Percentiles rank a stretch among this genome's conserved stretches.
Evolutionary conservation across 768 basidiomycete genomes (phyloP).

Genomic region (Pleurotus platypus): DNA sequence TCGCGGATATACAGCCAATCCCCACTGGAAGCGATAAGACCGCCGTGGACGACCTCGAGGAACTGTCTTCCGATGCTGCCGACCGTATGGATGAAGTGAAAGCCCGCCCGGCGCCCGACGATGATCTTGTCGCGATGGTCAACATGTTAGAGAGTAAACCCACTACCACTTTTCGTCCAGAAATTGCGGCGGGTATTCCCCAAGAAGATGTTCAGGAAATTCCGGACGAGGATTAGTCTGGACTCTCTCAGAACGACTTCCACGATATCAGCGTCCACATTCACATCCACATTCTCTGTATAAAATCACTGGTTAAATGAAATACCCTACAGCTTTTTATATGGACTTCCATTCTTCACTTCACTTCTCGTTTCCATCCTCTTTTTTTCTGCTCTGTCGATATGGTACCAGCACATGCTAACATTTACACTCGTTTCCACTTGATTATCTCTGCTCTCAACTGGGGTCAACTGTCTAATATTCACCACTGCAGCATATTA

Average conservation of each 20-base stretch:
- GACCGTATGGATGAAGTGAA: slow-evolving; percentile 14
- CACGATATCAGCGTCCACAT: not conserved
- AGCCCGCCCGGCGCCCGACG: slow-evolving; percentile 16
- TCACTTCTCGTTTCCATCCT: not conserved
- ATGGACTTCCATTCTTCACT: not conserved
- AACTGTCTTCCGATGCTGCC: slow-evolving; percentile 14
- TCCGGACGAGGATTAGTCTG: slow-evolving; percentile 42
- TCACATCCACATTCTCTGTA: not conserved
- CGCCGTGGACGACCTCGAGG: slow-evolving; percentile 1
- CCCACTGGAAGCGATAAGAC: slow-evolving; percentile 1
- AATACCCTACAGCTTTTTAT: not conserved
- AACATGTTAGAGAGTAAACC: slow-evolving; percentile 53
- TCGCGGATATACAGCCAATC: not conserved
- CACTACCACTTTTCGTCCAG: slow-evolving; percentile 33
- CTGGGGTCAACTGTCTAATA: not conserved
- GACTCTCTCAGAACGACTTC: not conserved
- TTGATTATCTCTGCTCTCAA: not conserved
- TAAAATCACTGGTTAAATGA: not conserved
- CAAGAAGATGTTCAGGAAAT: slow-evolving; percentile 51
- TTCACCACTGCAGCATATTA: slow-evolving; percentile 6
- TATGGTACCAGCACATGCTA: not conserved
- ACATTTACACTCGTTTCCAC: slow-evolving; percentile 6
- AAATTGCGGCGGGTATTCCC: slow-evolving; percentile 46
- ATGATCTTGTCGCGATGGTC: slow-evolving; percentile 63
- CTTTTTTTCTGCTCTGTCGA: too few species aligned